phyloP scores from a whole-genome alignment of 1,139 yeast species.

The Diutina sp. region DNA sequence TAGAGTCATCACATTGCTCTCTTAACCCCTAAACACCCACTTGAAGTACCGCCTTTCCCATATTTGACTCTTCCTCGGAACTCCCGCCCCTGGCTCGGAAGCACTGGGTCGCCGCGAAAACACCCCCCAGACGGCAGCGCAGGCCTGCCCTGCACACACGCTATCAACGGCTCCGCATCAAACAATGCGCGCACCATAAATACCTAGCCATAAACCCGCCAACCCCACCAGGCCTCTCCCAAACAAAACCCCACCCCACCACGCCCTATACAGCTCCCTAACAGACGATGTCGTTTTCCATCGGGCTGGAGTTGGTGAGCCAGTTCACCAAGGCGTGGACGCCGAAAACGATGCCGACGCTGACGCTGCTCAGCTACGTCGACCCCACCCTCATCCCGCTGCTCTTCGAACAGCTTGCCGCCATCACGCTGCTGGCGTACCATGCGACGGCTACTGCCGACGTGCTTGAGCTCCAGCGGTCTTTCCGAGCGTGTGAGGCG shows the following conservation, averaged over 20 bases:
- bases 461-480: neutral
- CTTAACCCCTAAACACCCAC: too few relatives aligned
- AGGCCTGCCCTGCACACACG: neutral
- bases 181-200: neutral
- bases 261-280: too few relatives aligned
- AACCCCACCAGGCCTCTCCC: neutral
- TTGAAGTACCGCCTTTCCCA: too few relatives aligned
- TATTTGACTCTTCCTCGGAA: too few relatives aligned
- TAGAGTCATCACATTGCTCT: too few relatives aligned
- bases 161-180: neutral
- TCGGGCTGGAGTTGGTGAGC: neutral
- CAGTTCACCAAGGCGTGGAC: neutral
- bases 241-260: too few relatives aligned
- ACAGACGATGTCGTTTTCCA: neutral
- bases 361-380: neutral
- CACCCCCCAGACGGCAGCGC: too few relatives aligned
- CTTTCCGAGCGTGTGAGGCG: neutral
- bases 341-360: neutral
- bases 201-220: neutral
- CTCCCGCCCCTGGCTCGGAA: too few relatives aligned
- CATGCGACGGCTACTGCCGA: neutral
- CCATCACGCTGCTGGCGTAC: neutral
- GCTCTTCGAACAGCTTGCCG: neutral
- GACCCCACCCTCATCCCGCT: neutral
- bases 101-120: too few relatives aligned